phyloP scores from a whole-genome alignment of 177 flowering plant species.

The Vitis hybrid region DNA sequence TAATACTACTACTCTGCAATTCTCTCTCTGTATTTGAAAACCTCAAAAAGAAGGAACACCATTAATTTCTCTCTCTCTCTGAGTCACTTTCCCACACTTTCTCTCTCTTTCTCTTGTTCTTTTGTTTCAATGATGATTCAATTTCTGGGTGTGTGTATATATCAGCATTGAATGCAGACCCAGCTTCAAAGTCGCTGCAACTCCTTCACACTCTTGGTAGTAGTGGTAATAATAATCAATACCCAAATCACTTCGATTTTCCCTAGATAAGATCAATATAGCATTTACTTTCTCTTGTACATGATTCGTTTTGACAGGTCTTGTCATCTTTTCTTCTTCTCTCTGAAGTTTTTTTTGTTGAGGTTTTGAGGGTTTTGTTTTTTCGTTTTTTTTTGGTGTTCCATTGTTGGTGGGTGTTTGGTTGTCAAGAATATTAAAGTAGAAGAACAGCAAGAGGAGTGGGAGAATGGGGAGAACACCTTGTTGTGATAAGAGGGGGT shows the following conservation, averaged over 20 bases:
- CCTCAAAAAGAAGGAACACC: constrained; percentile 8
- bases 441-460: constrained; percentile 12
- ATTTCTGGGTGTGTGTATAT: constrained; percentile 9
- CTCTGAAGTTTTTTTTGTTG: background rate
- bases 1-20: constrained; percentile 23
- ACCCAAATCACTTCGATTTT: constrained; percentile 9
- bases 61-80: constrained; percentile 7
- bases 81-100: constrained; percentile 8
- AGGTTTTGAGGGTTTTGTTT: background rate
- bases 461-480: constrained; percentile 55
- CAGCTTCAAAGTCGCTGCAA: constrained; percentile 27
- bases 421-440: constrained; percentile 2
- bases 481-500: constrained; percentile 63
- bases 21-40: constrained; percentile 8
- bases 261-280: constrained; percentile 8
- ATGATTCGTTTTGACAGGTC: background rate
- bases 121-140: constrained; percentile 21
- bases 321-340: background rate
- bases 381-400: background rate
- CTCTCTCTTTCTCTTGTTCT: background rate
- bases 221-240: background rate
- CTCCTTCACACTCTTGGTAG: constrained; percentile 12
- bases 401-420: background rate
- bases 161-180: constrained; percentile 15
- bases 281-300: constrained; percentile 13